Evolutionary conservation across 2,329 filamentous ascomycete species (phyloP).

Genomic region (Phyllosticta capitalensis): DNA sequence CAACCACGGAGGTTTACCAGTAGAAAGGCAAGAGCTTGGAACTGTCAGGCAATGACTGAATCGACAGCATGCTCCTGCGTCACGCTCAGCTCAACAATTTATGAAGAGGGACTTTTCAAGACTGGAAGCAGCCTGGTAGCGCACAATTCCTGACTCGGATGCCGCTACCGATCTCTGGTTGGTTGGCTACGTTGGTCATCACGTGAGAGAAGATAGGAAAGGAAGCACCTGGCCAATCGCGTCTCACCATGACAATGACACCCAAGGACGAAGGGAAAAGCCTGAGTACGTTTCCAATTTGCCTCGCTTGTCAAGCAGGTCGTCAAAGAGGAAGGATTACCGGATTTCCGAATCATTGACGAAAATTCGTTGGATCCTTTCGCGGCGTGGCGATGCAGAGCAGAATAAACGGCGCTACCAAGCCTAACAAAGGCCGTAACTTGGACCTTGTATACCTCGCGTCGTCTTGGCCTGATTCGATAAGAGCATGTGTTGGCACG

Average conservation of each 20-base stretch:
- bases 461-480: background rate
- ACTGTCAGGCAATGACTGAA: no score
- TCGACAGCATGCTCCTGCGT: background rate
- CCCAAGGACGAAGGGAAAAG: background rate
- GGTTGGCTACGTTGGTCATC: background rate
- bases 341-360: background rate
- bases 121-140: background rate
- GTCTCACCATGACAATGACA: background rate
- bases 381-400: background rate
- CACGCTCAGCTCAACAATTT: background rate
- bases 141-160: background rate
- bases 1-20: background rate
- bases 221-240: background rate
- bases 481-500: background rate
- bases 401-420: background rate
- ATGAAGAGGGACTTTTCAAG: background rate
- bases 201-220: background rate
- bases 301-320: background rate
- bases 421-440: background rate
- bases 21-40: background rate
- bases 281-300: background rate
- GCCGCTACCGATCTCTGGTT: background rate
- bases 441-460: background rate
- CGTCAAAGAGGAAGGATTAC: background rate
- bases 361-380: background rate